Evolutionary conservation across 768 basidiomycete genomes (phyloP), one percentile per base, ranked within the genome.

Genomic region (Phanerodontia chrysosporium): DNA sequence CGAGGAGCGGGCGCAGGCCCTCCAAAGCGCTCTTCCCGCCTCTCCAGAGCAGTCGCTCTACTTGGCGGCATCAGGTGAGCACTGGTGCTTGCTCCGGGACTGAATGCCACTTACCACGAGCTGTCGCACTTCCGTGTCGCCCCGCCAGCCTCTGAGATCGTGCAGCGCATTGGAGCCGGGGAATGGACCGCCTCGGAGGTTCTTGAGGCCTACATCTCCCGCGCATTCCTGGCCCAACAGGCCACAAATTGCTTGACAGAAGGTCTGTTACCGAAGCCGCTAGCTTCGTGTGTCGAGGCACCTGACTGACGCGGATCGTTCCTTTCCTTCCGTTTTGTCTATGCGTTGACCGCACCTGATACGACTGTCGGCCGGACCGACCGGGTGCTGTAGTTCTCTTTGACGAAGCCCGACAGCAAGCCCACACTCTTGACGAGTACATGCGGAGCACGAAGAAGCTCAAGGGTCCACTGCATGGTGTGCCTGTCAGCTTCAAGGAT

Each of bases 401-500:
- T 66, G 75, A 76, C n/a, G 79, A 83, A 61, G 92, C 89, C 6
- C 77, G 80, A 30, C 69, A 78, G 56, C 80, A 81, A 57, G 91
- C 89, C 0, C 73, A 75, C 56, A 77, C 74, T n/a, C 80, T 92
- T 2, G 92, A 94, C 67, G 71, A 73, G 21, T 84, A 90, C 58
- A 89, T 86, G 68, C 75, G 79, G 1, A 62, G 69, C 7, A 86
- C 84, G 0, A 79, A 80, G 54, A 75, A 70, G 60, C 63, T 89
- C 49, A 81, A 77, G 22, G 92, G 90, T 0, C 84, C 83, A 9
- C 77, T 94, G 29, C 92, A 92, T 69, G 92, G 92, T 44, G 83
- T 94, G 35, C 92, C 92, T 10, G 81, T 89, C 62, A 80, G 84
- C 69, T 81, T 90, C 70, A 90, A 94, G 71, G 91, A 93, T 63